phyloP scores from a whole-genome alignment of 108 stramenopile genomes.

The Pseudonitzschia pungens region DNA sequence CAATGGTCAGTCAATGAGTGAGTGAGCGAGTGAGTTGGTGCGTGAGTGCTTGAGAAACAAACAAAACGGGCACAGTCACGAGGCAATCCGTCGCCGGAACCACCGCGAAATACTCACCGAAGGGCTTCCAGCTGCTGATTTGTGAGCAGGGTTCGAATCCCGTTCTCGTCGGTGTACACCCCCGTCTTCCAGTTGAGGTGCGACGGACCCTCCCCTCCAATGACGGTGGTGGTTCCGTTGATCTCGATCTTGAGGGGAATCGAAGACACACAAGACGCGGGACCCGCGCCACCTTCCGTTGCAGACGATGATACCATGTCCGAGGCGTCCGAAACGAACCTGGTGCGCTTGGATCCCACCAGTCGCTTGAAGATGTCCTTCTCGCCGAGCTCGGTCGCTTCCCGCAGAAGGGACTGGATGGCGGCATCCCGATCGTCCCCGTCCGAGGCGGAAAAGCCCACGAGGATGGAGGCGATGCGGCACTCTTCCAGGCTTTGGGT shows the following conservation, averaged over 20 bases:
- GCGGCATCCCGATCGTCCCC: slow-evolving; percentile 16
- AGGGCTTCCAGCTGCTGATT: slow-evolving; percentile 60
- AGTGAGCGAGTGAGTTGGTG: background rate
- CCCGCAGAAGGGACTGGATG: slow-evolving; percentile 21
- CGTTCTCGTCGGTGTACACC: slow-evolving; percentile 63
- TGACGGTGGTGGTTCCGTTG: slow-evolving; percentile 49
- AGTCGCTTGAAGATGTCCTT: slow-evolving; percentile 25
- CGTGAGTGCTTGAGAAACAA: background rate
- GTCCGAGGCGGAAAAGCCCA: slow-evolving; percentile 47
- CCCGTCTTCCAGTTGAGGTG: slow-evolving; percentile 89
- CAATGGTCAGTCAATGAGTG: background rate
- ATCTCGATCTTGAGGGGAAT: slow-evolving; percentile 55
- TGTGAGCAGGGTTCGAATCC: slow-evolving; percentile 53
- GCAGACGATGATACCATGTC: background rate
- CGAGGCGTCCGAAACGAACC: slow-evolving; percentile 58
- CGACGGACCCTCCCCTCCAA: slow-evolving; percentile 53
- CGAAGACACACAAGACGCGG: background rate
- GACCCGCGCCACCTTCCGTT: background rate
- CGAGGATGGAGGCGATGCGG: slow-evolving; percentile 81
- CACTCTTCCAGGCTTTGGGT: slow-evolving; percentile 82
- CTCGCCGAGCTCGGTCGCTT: slow-evolving; percentile 16
- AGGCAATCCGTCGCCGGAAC: too few species aligned
- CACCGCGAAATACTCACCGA: slow-evolving; percentile 45
- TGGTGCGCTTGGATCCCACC: slow-evolving; percentile 62
- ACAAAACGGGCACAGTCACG: too few species aligned